Evolutionary conservation across 768 basidiomycete species (phyloP).

Genomic region (Trametes punicea): DNA sequence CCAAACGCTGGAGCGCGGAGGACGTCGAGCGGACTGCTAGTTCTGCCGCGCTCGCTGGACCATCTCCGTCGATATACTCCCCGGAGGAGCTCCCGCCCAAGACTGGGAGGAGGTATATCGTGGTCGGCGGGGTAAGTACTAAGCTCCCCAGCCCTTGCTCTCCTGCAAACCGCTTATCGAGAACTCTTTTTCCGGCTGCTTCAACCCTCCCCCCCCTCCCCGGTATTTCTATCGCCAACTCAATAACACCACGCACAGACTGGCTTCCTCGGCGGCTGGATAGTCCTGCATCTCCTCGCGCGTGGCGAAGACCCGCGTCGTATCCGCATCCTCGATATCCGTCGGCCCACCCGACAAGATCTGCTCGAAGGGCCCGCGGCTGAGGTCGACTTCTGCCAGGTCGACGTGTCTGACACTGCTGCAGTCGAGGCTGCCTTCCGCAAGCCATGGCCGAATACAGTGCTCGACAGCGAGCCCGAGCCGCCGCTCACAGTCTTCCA

Average conservation of each 20-base stretch:
- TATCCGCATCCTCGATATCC: conserved; percentile 68
- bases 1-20: conserved; percentile 46
- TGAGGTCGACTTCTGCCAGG: conserved; percentile 54
- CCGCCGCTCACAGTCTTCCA: conserved; percentile 66
- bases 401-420: conserved; percentile 52
- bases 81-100: conserved; percentile 54
- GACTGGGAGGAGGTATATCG: conserved; percentile 73
- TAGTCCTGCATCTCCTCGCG: conserved; percentile 61
- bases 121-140: conserved; percentile 66
- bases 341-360: conserved; percentile 55
- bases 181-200: too few species aligned
- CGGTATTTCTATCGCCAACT: too few species aligned
- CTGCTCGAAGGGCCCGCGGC: conserved; percentile 49
- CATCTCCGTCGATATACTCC: conserved; percentile 33
- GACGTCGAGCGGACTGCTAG: conserved; percentile 39
- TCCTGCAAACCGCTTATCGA: too few species aligned
- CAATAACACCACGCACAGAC: conserved; percentile 40
- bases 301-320: conserved; percentile 66
- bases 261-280: conserved; percentile 78
- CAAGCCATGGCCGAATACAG: conserved; percentile 52
- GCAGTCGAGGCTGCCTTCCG: conserved; percentile 60
- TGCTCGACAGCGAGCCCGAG: conserved; percentile 23
- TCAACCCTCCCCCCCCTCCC: too few species aligned
- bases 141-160: too few species aligned
- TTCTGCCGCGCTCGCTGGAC: conserved; percentile 28